Evolutionary conservation across 495 filamentous ascomycete genomes (phyloP).

Genomic region (Rhypophila decipiens): DNA sequence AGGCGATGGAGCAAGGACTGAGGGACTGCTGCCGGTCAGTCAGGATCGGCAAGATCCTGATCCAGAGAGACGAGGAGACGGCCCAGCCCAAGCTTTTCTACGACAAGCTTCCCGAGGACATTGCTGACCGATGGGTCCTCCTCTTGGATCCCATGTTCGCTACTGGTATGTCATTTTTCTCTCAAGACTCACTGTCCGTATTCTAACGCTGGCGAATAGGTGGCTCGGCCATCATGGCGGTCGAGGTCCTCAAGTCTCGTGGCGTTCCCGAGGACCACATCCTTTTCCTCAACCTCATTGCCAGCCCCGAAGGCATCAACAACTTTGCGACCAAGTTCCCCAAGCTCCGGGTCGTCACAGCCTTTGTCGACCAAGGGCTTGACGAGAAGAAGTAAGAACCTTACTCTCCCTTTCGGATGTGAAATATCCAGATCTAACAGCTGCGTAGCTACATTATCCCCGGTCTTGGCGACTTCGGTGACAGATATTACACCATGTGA

Average conservation of each 20-base stretch:
- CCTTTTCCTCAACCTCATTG: conserved; percentile 92
- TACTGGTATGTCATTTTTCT: conserved; percentile 58
- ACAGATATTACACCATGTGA: conserved; percentile 91
- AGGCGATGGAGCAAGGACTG: conserved; percentile 96
- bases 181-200: not conserved
- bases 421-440: not conserved
- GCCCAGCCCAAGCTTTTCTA: conserved; percentile 88
- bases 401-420: not conserved
- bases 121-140: conserved; percentile 85
- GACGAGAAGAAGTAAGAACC: conserved; percentile 87
- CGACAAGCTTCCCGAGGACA: conserved; percentile 92
- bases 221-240: conserved; percentile 92
- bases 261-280: conserved; percentile 95
- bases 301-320: conserved; percentile 83
- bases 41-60: conserved; percentile 95
- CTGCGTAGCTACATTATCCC: conserved; percentile 85
- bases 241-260: conserved; percentile 78
- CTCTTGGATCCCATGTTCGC: conserved; percentile 99
- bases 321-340: conserved; percentile 89
- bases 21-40: conserved; percentile 95
- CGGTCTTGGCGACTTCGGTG: conserved; percentile 93
- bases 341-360: conserved; percentile 89
- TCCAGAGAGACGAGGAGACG: conserved; percentile 95
- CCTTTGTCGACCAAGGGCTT: conserved; percentile 87
- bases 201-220: conserved; percentile 43